These are phyloP conservation scores for Alternaria dauci DNA, from an alignment of 2,329 filamentous ascomycete species.

Conservation along the genomic window DNA sequence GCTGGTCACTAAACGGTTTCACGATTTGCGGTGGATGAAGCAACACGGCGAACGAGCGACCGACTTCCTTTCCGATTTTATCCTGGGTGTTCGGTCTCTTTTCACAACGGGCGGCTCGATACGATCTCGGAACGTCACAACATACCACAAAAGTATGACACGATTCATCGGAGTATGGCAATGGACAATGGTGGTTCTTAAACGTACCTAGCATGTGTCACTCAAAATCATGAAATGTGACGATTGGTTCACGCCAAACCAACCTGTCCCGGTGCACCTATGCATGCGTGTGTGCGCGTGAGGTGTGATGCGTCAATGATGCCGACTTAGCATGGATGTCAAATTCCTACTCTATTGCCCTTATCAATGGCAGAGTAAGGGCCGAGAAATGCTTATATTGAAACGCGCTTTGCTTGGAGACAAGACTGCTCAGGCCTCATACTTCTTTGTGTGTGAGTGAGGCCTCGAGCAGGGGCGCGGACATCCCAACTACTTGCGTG, in stretches of 20 bases:
- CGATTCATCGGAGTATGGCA: constrained; percentile 46
- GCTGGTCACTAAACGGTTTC: constrained; percentile 67
- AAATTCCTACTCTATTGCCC: constrained; percentile 92
- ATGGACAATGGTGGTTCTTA: constrained; percentile 37
- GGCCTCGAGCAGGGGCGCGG: constrained; percentile 36
- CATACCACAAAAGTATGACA: constrained; percentile 42
- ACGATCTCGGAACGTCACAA: constrained; percentile 40
- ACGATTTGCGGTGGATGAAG: constrained; percentile 33
- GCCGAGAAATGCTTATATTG: constrained; percentile 91
- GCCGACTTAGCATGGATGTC: constrained; percentile 87
- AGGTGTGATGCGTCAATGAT: constrained; percentile 3
- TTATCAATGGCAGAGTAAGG: constrained; percentile 85
- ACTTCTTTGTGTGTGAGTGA: constrained; percentile 24
- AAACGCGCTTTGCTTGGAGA: constrained; percentile 45
- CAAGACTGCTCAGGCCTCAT: constrained; percentile 40
- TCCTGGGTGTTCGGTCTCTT: constrained; percentile 48
- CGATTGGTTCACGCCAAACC: constrained; percentile 47
- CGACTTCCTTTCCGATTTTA: constrained; percentile 45
- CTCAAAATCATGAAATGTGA: constrained; percentile 49
- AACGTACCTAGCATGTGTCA: constrained; percentile 47
- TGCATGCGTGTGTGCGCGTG: constrained; percentile 6
- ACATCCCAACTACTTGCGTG: constrained; percentile 21
- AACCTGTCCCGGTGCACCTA: constrained; percentile 9
- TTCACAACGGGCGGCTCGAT: constrained; percentile 41
- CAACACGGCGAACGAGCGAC: constrained; percentile 34